Base-by-base conservation (phyloP, 2,329 filamentous ascomycete genomes). In the Lithohypha guttulata region DNA sequence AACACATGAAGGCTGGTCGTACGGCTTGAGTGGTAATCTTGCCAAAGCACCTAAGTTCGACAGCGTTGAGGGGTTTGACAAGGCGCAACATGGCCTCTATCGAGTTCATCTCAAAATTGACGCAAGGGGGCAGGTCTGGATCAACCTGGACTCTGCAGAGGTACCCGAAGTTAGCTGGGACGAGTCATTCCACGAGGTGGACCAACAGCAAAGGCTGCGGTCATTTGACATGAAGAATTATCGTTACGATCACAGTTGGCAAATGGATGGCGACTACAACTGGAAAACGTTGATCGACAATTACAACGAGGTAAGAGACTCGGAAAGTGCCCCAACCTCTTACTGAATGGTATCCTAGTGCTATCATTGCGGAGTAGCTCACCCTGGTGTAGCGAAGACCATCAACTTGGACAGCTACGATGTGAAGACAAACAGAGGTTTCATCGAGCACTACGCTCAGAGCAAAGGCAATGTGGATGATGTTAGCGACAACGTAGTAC, bases 211-310 rank as follows among this genome's bases (percentile, higher is more conserved):
- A 3, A 57, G 66, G 15, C 64, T 68, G 45, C 48, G 57, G 6
- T 49, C 60, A 27, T 69, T 68, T 56, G 59, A 69, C 50, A 70
- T 67, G 45, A 62, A 67, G 0, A 60, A 73, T 36, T 78, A 74
- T 53, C 52, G 58, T 11, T 77, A 73, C 45, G 70, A 75, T 46
- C 70, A 75, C 51, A 55, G 58, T 19, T 75, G 70, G 69, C 64
- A 72, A 47, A 69, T 73, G 64, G 66, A 72, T 33, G 66, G 67
- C 0, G 62, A 66, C 21, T 72, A 68, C 53, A 75, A 76, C 59
- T 76, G 72, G 72, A 76, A 76, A 58, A 66, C 70, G 17, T 53
- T 73, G 19, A 65, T 67, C 10, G 74, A 78, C 52, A 77, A 78
- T 59, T 79, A 75, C 61, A 79, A 79, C 53, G 73, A 56, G 46